These are phyloP conservation scores for Suillus discolor DNA, from an alignment of 768 basidiomycete genomes.

Conservation along the genomic window DNA sequence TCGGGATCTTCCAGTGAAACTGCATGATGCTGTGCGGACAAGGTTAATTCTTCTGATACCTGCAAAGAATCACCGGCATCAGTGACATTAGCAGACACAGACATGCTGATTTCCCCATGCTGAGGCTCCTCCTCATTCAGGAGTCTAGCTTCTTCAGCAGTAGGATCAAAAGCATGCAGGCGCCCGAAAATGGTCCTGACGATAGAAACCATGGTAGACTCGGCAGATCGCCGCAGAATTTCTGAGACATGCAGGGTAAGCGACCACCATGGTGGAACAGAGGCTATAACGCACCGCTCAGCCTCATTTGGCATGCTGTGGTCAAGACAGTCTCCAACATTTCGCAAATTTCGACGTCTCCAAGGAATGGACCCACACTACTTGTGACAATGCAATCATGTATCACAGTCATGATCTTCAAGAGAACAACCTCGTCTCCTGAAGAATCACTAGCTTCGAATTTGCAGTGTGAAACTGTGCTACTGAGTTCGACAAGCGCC, in stretches of 20 bases:
- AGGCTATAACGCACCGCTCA: slow-evolving; percentile 71
- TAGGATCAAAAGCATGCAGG: slow-evolving; percentile 67
- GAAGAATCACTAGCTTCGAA: slow-evolving; percentile 97
- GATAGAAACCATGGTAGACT: slow-evolving; percentile 86
- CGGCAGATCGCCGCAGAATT: slow-evolving; percentile 83
- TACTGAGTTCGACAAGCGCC: slow-evolving; percentile 82
- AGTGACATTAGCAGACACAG: slow-evolving; percentile 44
- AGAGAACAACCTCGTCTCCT: slow-evolving; percentile 94
- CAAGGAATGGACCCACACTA: slow-evolving; percentile 68
- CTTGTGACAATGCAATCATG: slow-evolving; percentile 75
- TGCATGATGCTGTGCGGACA: slow-evolving; percentile 14
- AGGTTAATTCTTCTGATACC: slow-evolving; percentile 14
- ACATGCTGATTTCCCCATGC: slow-evolving; percentile 64
- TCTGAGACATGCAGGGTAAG: slow-evolving; percentile 49
- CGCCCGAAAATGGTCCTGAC: slow-evolving; percentile 81
- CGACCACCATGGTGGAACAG: slow-evolving; percentile 7
- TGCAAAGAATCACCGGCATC: slow-evolving; percentile 21
- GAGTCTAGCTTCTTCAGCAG: slow-evolving; percentile 68
- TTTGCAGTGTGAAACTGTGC: slow-evolving; percentile 92
- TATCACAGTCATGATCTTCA: slow-evolving; percentile 90
- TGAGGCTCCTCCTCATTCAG: slow-evolving; percentile 50
- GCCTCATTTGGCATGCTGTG: slow-evolving; percentile 94
- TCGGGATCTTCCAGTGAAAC: slow-evolving; percentile 17
- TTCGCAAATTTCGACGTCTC: slow-evolving; percentile 95
- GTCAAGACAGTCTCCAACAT: slow-evolving; percentile 98